Evolutionary conservation across 1,284 basidiomycete species (phyloP), one percentile per base, ranked within the genome.

Genomic region (Peniophora sp.): DNA sequence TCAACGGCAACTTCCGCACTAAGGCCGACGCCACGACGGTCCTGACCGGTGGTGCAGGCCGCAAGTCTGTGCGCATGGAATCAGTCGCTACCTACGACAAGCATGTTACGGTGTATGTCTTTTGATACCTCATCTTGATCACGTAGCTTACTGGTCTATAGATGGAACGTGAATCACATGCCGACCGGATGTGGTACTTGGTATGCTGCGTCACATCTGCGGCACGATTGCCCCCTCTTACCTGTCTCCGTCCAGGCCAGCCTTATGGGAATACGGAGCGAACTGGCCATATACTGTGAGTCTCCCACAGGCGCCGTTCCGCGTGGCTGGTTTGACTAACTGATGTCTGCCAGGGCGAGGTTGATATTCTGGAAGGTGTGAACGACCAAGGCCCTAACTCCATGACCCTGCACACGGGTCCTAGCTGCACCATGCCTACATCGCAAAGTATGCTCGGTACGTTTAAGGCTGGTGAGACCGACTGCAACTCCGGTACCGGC

Each of bases 361-460:
- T 85, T 23, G 85, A 88, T 63, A 82, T 88, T 46, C 51, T 87
- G 14, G 85, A 88, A 63, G 84, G 79, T 12, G 78, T 85, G 35
- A 85, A 87, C 57, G 73, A 76, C 57, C 62, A 71, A 56, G 62
- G 63, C 0, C 72, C 78, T 10, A 79, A 89, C 60, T 68, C 71
- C 48, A 72, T 74, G 2, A 84, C 81, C 11, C 65, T 91, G 11
- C 88, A 90, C 62, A 85, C 85, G 0, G 69, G 64, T 52, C 47
- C 71, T 20, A 72, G 74, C 37, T 41, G 37, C 15, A 41, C n/a
- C 37, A 41, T 41, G n/a, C 37, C 37, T 17, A 20, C 37, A 41
- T 41, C 27, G 6, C 37, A 41, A 8, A n/a, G 37, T n/a, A 20
- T 17, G 18, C 6, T n/a, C 37, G 18, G 37, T 20, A 41, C 37